Conservation (phyloP, 768 basidiomycete genomes). For the Tubosaeta sp. region DNA sequence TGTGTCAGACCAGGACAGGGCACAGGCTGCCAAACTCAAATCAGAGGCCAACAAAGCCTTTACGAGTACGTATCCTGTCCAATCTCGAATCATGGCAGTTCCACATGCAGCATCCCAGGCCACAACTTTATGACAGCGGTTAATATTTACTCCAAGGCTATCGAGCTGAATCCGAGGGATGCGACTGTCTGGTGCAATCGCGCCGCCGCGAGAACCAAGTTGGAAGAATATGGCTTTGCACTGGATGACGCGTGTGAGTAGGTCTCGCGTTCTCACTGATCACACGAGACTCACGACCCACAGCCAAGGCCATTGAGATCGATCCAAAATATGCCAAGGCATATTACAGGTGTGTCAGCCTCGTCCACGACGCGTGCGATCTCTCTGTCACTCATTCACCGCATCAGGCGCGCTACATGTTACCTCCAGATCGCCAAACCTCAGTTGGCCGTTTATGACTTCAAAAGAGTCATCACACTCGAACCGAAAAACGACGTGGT, state of each 20-base stretch:
- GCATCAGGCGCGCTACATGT: slow-evolving; percentile 76
- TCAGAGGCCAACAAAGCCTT: slow-evolving; percentile 88
- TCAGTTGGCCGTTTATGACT: slow-evolving; percentile 80
- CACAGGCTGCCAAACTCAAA: slow-evolving; percentile 70
- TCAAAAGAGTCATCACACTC: slow-evolving; percentile 75
- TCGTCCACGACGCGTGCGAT: not conserved
- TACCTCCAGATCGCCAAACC: slow-evolving; percentile 88
- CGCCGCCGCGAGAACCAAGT: slow-evolving; percentile 86
- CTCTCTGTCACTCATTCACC: not conserved
- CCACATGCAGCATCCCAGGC: slow-evolving; percentile 31
- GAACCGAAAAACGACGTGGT: slow-evolving; percentile 87
- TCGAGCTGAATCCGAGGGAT: slow-evolving; percentile 84
- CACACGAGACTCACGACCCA: slow-evolving; percentile 14
- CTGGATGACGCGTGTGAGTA: slow-evolving; percentile 79
- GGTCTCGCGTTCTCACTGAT: slow-evolving; percentile 2
- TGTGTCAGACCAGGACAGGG: slow-evolving; percentile 68
- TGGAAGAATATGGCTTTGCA: slow-evolving; percentile 94
- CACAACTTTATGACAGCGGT: slow-evolving; percentile 78
- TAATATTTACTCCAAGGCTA: slow-evolving; percentile 76
- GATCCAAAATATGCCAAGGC: slow-evolving; percentile 91
- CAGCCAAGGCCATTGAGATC: slow-evolving; percentile 81
- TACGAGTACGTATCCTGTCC: slow-evolving; percentile 38
- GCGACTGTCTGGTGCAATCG: slow-evolving; percentile 93
- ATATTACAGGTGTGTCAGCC: slow-evolving; percentile 62
- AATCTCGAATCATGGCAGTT: not conserved